Percentiles rank a stretch among this genome's conserved stretches.
Evolutionary conservation across 352 stramenopile species (phyloP).

Genomic region (Lagenidium sp.): DNA sequence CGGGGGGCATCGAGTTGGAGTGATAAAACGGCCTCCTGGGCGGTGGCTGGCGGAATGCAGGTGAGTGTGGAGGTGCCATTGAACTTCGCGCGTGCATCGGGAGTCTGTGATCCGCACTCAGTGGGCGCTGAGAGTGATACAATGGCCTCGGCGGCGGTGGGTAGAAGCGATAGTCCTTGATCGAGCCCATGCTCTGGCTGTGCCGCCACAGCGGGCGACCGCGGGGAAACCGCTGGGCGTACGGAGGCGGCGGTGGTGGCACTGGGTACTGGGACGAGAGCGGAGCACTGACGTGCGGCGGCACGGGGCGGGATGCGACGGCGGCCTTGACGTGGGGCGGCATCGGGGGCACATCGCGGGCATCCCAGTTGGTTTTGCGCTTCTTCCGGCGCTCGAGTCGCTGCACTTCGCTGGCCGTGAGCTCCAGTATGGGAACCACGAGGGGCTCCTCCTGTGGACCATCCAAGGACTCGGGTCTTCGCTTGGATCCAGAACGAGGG

Average conservation of each 20-base stretch:
- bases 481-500: no score
- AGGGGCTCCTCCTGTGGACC: no score
- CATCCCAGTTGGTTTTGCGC: slow-evolving; percentile 77
- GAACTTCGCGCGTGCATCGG: no score
- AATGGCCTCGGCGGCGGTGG: background rate
- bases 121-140: background rate
- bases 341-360: slow-evolving; percentile 59
- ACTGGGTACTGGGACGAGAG: slow-evolving; percentile 6
- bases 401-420: slow-evolving; percentile 49
- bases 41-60: background rate
- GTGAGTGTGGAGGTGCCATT: background rate
- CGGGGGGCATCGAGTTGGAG: slow-evolving; percentile 36
- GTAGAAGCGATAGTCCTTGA: slow-evolving; percentile 28
- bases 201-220: slow-evolving; percentile 48
- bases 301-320: background rate
- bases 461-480: no score
- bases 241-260: slow-evolving; percentile 37
- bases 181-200: slow-evolving; percentile 51
- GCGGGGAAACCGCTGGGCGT: slow-evolving; percentile 29
- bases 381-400: slow-evolving; percentile 54
- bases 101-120: background rate
- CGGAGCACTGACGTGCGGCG: background rate
- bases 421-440: no score
- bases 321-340: background rate
- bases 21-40: slow-evolving; percentile 34